Evolutionary conservation across 345 rosid genomes (phyloP), one percentile per base, ranked within the genome.

Genomic region (Brassica cretica): DNA sequence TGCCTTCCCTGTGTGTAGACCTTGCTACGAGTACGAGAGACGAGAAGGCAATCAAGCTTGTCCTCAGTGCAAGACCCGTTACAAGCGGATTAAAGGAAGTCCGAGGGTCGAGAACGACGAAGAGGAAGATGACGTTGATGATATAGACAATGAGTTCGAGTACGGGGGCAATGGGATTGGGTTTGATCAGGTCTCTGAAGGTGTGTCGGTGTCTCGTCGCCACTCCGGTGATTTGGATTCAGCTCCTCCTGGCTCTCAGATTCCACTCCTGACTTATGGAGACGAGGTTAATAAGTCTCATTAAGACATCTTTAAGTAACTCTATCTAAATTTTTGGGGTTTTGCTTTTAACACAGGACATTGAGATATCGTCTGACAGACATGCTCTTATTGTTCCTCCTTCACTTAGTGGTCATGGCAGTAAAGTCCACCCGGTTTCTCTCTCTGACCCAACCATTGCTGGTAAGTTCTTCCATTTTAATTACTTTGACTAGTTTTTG

Each of bases 61-160:
- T 79, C 99, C 99, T 0, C 99, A 93, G 60, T 95, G 99, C 87
- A 93, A 93, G 86, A 95, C 98, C 68, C 87, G 98, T 86, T 95
- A 81, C 88, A 93, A 88, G 87, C 97, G 98, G 49, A 49, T 95
- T 41, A 93, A 93, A 93, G 99, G 99, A 68, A 90, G 96, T 83
- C 98, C 98, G n/a, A 85, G 99, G 82, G 99, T 95, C 60, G 96
- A 90, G 79, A 95, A 95, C n/a, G 99, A 95, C 74, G 99, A 93
- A 74, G 99, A 95, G 74, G 99, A 95, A 81, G 99, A 95, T 71
- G 99, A 84, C 80, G 85, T 82, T 74, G 98, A 94, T 86, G 98
- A 91, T 87, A 74, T 95, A 80, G 98, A 95, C 77, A 87, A 95
- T 68, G 98, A 93, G 84, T 95, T 93, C 69, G 98, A 95, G 58